These are phyloP conservation scores for Xylaria sp. DNA, from an alignment of 2,329 filamentous ascomycete species.

Conservation along the genomic window DNA sequence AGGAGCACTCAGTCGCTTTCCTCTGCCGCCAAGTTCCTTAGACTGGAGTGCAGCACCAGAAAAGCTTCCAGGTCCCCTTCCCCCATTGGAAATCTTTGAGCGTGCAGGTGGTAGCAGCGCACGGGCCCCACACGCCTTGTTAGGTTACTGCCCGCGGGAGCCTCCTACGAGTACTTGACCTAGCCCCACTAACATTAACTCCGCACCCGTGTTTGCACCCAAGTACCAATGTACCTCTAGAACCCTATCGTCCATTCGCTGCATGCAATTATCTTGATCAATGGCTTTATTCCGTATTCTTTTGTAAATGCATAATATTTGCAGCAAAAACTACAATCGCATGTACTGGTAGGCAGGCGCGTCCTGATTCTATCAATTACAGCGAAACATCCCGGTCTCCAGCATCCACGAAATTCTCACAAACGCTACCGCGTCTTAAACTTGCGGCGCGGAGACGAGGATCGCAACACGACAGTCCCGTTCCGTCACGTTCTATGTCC, in stretches of 20 bases:
- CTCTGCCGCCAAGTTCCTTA: slow-evolving; percentile 21
- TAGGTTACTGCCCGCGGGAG: neutral
- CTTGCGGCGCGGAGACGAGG: neutral
- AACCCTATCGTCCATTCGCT: too few species aligned
- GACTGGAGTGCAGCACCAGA: slow-evolving; percentile 21
- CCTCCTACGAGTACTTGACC: too few species aligned
- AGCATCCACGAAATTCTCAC: neutral
- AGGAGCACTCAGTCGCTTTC: slow-evolving; percentile 20
- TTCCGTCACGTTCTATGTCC: slow-evolving; percentile 7
- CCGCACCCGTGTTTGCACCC: too few species aligned
- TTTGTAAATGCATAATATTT: neutral
- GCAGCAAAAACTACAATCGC: neutral
- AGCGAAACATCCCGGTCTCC: neutral
- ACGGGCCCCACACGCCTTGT: slow-evolving; percentile 36
- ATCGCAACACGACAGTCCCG: slow-evolving; percentile 2
- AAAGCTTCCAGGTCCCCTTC: slow-evolving; percentile 27
- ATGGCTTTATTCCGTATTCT: neutral
- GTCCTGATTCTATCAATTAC: neutral
- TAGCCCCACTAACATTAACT: too few species aligned
- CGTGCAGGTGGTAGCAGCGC: slow-evolving; percentile 37
- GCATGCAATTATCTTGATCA: neutral
- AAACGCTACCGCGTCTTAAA: neutral
- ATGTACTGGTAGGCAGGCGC: slow-evolving; percentile 1
- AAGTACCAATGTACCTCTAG: neutral
- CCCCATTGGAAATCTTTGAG: slow-evolving; percentile 45